A percentile compares a stretch with the other conserved stretches of the same genome.
Evolutionary conservation across 805 yeast genomes (phyloP).

Genomic region (Lachancea sp.): DNA sequence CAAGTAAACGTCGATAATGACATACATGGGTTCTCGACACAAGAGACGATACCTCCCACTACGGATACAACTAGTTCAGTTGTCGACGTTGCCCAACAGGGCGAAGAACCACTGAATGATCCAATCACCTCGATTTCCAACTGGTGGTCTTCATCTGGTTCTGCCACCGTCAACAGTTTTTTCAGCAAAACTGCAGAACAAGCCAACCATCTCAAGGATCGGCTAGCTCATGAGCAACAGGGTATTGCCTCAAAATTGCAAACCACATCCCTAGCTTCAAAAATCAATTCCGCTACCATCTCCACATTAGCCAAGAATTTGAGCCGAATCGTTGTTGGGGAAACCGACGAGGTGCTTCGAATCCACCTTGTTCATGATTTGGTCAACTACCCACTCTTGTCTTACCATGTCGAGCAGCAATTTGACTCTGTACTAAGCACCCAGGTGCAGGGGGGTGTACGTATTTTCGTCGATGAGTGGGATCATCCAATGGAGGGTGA

Average conservation of each 20-base stretch:
- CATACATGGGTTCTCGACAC: conserved; percentile 11
- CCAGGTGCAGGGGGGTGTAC: conserved; percentile 75
- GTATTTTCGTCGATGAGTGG: conserved; percentile 51
- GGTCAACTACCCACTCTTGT: conserved; percentile 45
- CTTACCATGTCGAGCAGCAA: conserved; percentile 39
- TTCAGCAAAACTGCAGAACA: conserved; percentile 57
- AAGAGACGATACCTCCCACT: neutral
- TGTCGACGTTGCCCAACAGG: conserved; percentile 20
- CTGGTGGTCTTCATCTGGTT: conserved; percentile 73
- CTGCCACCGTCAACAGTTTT: conserved; percentile 54
- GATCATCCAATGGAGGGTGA: conserved; percentile 34
- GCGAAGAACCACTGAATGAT: conserved; percentile 37
- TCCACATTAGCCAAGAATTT: conserved; percentile 31
- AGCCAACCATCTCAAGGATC: conserved; percentile 37
- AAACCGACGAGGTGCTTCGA: conserved; percentile 49
- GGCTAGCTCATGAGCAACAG: conserved; percentile 33
- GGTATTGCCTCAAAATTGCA: conserved; percentile 26
- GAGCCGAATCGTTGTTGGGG: conserved; percentile 31
- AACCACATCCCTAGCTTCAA: conserved; percentile 29
- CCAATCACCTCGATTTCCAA: conserved; percentile 60
- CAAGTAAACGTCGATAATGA: conserved; percentile 2
- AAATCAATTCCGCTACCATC: conserved; percentile 20
- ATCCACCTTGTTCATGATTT: conserved; percentile 65
- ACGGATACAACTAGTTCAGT: conserved; percentile 7
- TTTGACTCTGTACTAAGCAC: conserved; percentile 56